Evolutionary conservation across 371 early-diverging fungal species (phyloP), one percentile per base, ranked within the genome.

Genomic region (Funneliformis caledonium): DNA sequence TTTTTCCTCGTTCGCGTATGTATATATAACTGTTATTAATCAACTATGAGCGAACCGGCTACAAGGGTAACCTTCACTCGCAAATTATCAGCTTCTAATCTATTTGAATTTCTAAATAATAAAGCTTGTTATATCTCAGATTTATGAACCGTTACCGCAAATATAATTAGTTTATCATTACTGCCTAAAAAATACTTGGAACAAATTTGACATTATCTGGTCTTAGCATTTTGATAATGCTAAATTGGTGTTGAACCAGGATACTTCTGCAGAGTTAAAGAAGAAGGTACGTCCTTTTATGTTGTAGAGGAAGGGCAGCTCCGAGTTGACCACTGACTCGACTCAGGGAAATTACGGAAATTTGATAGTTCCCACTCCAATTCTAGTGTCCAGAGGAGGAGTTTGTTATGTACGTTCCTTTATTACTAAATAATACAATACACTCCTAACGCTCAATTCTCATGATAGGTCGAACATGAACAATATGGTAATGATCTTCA

Each of bases 321-420:
- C 11, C 48, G 1, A 48, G 48, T 11, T 65, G 65, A 12, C 65
- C 33, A 65, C 33, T 1, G 65, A 9, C 31, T 65, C 11, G 12
- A 16, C 69, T 45, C 19, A 70, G 47, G 70, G 48, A 48, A 70
- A 70, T 48, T 70, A 70, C 47, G 48, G 47, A 16, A 2, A 48
- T 47, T 70, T 11, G 26, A 43, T 47, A 67, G 2, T 2, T 37
- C 16, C 70, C 47, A 70, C 67, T 67, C 70, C 70, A 43, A 22
- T n/a, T n/a, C n/a, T n/a, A n/a, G n/a, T n/a, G n/a, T 45, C 19
- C 43, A 47, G 45, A 69, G 45, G 69, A 45, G 19, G 19, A 69
- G 16, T n/a, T 16, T 2, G 61, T 56, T 56, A 56, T n/a, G 56
- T 56, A 56, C 56, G 1, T 56, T 56, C 56, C 56, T 56, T 56